Conservation (phyloP, 1,139 yeast species). For the Pichia cactophila region DNA sequence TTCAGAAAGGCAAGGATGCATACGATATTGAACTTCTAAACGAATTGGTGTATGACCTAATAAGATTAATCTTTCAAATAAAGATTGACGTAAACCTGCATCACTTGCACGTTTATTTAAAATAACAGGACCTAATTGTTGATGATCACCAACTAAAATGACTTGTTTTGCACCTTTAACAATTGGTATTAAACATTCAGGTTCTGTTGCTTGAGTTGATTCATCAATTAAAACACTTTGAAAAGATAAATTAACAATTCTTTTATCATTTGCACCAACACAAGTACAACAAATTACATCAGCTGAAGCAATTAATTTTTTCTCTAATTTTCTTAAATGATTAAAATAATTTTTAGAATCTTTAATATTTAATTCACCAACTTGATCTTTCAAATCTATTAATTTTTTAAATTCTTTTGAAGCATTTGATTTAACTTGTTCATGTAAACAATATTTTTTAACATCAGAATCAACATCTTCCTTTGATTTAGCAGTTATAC, state of each 20-base stretch:
- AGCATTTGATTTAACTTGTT: conserved; percentile 38
- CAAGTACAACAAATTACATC: conserved; percentile 89
- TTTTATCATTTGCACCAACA: conserved; percentile 79
- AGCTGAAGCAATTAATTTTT: conserved; percentile 44
- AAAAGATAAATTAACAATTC: conserved; percentile 50
- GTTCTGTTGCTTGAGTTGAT: conserved; percentile 90
- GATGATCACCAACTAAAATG: conserved; percentile 89
- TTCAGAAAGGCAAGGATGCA: conserved; percentile 85
- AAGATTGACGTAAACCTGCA: conserved; percentile 78
- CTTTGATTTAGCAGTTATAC: conserved; percentile 68
- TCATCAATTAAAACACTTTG: conserved; percentile 84
- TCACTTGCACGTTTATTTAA: conserved; percentile 72
- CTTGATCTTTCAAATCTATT: conserved; percentile 48
- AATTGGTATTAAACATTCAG: conserved; percentile 82
- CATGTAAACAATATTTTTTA: conserved; percentile 46
- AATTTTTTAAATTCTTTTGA: conserved; percentile 54
- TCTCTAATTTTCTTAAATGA: conserved; percentile 42
- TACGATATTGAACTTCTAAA: conserved; percentile 87
- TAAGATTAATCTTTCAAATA: conserved; percentile 79
- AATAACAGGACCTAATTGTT: conserved; percentile 89
- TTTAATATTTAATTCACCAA: conserved; percentile 59
- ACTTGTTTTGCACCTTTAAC: conserved; percentile 87
- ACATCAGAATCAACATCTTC: conserved; percentile 73
- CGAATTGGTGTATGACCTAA: conserved; percentile 82
- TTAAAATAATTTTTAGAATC: conserved; percentile 44